phyloP scores from a whole-genome alignment of 73 alveolate species.

The Paramecium caudatum region DNA sequence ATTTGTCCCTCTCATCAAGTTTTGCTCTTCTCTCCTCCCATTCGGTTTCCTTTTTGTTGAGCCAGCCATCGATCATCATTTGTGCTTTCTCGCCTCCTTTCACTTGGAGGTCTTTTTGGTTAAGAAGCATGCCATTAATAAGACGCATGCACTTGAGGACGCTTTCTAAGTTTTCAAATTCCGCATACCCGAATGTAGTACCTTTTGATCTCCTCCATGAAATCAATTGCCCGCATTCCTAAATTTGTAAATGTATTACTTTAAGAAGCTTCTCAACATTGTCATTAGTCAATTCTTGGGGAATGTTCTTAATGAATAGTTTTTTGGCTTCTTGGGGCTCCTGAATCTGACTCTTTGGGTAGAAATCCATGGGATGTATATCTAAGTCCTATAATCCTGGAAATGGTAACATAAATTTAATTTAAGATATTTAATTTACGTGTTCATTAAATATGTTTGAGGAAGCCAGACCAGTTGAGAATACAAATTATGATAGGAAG shows the following conservation, averaged over 20 bases:
- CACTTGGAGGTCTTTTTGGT: constrained; percentile 8
- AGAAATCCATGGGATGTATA: constrained; percentile 25
- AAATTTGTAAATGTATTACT: neutral
- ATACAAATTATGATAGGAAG: constrained; percentile 48
- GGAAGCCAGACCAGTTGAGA: constrained; percentile 46
- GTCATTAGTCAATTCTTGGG: constrained; percentile 61
- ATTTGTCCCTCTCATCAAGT: constrained; percentile 31
- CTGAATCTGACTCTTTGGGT: constrained; percentile 17
- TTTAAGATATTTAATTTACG: constrained; percentile 50
- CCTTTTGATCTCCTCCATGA: constrained; percentile 68
- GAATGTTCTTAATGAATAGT: constrained; percentile 44
- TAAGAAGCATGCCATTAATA: constrained; percentile 46
- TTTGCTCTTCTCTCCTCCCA: constrained; percentile 67
- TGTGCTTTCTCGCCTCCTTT: constrained; percentile 62
- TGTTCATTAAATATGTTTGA: constrained; percentile 48
- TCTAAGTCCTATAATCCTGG: constrained; percentile 52
- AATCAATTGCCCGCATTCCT: constrained; percentile 67
- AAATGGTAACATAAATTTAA: constrained; percentile 55
- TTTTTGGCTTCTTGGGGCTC: constrained; percentile 66
- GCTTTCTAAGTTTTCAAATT: constrained; percentile 61
- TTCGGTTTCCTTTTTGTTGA: constrained; percentile 47
- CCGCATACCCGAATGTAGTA: constrained; percentile 64
- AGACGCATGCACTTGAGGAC: constrained; percentile 62
- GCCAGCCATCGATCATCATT: constrained; percentile 65
- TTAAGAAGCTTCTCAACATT: constrained; percentile 60